These are phyloP conservation scores for Hypholoma fasciculare DNA, from an alignment of 768 basidiomycete species.

Conservation along the genomic window DNA sequence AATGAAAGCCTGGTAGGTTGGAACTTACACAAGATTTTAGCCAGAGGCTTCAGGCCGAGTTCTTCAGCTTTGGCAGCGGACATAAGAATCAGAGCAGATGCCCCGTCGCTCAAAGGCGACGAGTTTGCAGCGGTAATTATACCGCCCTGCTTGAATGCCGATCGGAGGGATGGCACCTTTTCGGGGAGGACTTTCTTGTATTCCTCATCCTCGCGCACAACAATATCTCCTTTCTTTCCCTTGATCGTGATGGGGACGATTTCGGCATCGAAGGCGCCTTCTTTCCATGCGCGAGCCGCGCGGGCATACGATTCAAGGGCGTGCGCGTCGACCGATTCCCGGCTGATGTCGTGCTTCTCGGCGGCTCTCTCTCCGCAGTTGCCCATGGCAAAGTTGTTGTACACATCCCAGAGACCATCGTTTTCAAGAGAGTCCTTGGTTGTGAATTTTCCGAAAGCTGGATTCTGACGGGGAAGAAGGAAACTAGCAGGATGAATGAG, in stretches of 20 bases:
- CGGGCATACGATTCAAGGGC: constrained; percentile 95
- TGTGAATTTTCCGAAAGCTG: constrained; percentile 86
- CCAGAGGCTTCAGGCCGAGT: constrained; percentile 89
- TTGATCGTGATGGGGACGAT: constrained; percentile 89
- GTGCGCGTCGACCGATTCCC: constrained; percentile 87
- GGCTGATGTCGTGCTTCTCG: constrained; percentile 77
- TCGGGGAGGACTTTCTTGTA: constrained; percentile 96
- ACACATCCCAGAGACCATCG: constrained; percentile 96
- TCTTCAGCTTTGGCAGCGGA: constrained; percentile 91
- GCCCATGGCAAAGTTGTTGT: constrained; percentile 98
- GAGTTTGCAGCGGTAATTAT: constrained; percentile 97
- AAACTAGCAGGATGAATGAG: constrained; percentile 47
- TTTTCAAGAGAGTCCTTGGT: constrained; percentile 84
- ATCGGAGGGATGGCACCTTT: constrained; percentile 85
- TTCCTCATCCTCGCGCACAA: constrained; percentile 95
- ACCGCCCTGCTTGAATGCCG: constrained; percentile 88
- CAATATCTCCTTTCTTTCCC: constrained; percentile 90
- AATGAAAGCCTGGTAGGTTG: constrained; percentile 5
- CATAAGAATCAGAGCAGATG: constrained; percentile 93
- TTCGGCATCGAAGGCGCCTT: constrained; percentile 83
- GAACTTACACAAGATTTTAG: constrained; percentile 86
- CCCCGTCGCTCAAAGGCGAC: constrained; percentile 93
- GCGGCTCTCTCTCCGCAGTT: constrained; percentile 92
- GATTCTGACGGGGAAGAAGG: constrained; percentile 79
- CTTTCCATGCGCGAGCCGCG: constrained; percentile 88